Evolutionary conservation across 2,329 filamentous ascomycete genomes (phyloP).

Genomic region (Lasiodiplodia theobromae): DNA sequence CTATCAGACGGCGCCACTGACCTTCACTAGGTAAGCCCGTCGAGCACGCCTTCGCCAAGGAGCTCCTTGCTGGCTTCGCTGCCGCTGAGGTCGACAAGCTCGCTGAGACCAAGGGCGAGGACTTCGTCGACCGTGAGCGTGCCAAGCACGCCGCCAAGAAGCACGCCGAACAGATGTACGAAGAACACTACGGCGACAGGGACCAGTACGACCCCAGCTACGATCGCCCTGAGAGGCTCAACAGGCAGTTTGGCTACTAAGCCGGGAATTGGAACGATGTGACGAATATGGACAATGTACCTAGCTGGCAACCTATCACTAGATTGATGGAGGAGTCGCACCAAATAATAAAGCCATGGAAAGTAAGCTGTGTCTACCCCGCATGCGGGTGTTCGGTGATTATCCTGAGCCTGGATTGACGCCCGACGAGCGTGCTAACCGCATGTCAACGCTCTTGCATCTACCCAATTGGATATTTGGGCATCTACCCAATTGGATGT

Average conservation of each 20-base stretch:
- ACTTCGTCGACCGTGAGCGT: slow-evolving; percentile 57
- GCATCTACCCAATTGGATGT: not conserved
- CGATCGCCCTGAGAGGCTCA: slow-evolving; percentile 34
- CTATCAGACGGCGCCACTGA: not conserved
- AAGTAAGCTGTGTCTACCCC: not conserved
- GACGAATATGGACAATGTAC: slow-evolving; percentile 7
- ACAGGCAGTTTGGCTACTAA: slow-evolving; percentile 35
- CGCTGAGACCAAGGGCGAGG: slow-evolving; percentile 63
- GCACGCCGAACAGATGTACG: slow-evolving; percentile 55
- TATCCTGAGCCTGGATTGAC: not conserved
- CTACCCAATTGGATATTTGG: not conserved
- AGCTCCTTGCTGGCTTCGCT: slow-evolving; percentile 74
- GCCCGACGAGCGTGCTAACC: not conserved
- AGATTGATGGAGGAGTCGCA: not conserved
- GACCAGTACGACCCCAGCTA: slow-evolving; percentile 57
- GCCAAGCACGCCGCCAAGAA: slow-evolving; percentile 55
- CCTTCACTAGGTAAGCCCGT: slow-evolving; percentile 67
- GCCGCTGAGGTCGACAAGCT: slow-evolving; percentile 80
- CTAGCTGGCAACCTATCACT: not conserved
- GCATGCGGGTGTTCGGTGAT: not conserved
- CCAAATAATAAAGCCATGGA: slow-evolving; percentile 9
- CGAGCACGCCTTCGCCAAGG: slow-evolving; percentile 78
- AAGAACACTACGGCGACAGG: slow-evolving; percentile 55
- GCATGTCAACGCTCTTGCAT: not conserved
- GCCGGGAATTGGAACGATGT: not conserved